Evolutionary conservation across 495 filamentous ascomycete genomes (phyloP).

Genomic region (Xylaria castorea): DNA sequence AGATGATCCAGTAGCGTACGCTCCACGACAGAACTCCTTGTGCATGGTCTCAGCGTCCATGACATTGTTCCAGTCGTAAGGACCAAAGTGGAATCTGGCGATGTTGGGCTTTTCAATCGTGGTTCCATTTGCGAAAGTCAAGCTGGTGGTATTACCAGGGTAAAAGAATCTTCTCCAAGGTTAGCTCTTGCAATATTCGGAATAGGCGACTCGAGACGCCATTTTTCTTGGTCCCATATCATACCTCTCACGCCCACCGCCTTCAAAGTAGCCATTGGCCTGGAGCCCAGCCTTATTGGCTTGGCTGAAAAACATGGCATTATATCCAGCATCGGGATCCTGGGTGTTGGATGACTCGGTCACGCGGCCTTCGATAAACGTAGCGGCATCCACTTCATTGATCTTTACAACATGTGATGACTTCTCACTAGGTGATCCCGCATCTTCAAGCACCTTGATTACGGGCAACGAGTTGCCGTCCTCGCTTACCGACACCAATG

Average conservation of each 20-base stretch:
- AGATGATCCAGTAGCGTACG: constrained; percentile 21
- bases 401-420: constrained; percentile 36
- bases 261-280: constrained; percentile 19
- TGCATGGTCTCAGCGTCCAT: constrained; percentile 42
- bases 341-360: constrained; percentile 29
- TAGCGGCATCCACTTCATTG: constrained; percentile 39
- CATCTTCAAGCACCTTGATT: constrained; percentile 39
- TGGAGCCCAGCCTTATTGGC: background rate
- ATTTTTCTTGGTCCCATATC: background rate
- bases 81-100: constrained; percentile 42
- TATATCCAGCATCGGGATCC: constrained; percentile 53
- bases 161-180: constrained; percentile 36
- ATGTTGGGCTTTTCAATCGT: constrained; percentile 21
- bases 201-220: too few species aligned
- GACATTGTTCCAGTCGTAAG: constrained; percentile 32
- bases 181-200: constrained; percentile 6
- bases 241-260: constrained; percentile 32
- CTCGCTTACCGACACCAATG: constrained; percentile 40
- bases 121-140: constrained; percentile 48
- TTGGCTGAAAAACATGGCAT: constrained; percentile 45
- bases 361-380: constrained; percentile 31
- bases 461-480: constrained; percentile 37
- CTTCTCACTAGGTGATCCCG: background rate
- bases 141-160: constrained; percentile 41
- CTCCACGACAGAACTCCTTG: constrained; percentile 36